These are phyloP conservation scores for Pseudocercospora ulei DNA, from an alignment of 2,329 filamentous ascomycete species.

Conservation along the genomic window DNA sequence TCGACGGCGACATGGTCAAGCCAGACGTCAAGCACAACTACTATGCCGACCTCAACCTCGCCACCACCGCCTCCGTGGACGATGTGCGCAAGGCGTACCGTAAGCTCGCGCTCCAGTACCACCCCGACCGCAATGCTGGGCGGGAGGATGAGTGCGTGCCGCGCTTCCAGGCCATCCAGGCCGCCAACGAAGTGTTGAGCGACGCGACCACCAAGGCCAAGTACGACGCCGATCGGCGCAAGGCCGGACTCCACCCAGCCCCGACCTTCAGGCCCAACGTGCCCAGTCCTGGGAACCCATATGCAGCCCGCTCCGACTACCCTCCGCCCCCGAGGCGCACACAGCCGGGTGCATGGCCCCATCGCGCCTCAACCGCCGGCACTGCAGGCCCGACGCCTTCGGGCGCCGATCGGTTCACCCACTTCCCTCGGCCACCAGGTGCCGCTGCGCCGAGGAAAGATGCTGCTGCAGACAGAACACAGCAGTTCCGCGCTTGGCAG, in stretches of 20 bases:
- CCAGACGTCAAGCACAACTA: conserved; percentile 32
- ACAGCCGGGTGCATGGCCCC: conserved; percentile 33
- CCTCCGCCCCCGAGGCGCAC: conserved; percentile 41
- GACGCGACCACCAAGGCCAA: conserved; percentile 50
- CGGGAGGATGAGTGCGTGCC: conserved; percentile 67
- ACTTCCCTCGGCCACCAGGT: conserved; percentile 33
- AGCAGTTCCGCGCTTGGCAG: conserved; percentile 44
- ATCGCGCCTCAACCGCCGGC: conserved; percentile 22
- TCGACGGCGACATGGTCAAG: conserved; percentile 32
- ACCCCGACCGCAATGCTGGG: conserved; percentile 81
- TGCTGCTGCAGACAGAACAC: conserved; percentile 36
- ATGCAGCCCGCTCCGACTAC: conserved; percentile 35
- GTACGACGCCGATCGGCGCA: conserved; percentile 54
- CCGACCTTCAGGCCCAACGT: conserved; percentile 20
- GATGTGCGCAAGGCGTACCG: conserved; percentile 82
- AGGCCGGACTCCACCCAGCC: conserved; percentile 37
- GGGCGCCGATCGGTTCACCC: conserved; percentile 41
- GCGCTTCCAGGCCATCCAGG: conserved; percentile 78
- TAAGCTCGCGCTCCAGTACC: conserved; percentile 74
- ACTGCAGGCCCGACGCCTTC: conserved; percentile 27
- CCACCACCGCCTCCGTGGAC: conserved; percentile 55
- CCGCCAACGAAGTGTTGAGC: conserved; percentile 67
- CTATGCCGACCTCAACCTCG: conserved; percentile 66
- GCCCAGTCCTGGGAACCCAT: conserved; percentile 34
- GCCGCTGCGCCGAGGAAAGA: conserved; percentile 31